phyloP scores from a whole-genome alignment of 345 rosid species.

The Zanthoxylum bungeanum region DNA sequence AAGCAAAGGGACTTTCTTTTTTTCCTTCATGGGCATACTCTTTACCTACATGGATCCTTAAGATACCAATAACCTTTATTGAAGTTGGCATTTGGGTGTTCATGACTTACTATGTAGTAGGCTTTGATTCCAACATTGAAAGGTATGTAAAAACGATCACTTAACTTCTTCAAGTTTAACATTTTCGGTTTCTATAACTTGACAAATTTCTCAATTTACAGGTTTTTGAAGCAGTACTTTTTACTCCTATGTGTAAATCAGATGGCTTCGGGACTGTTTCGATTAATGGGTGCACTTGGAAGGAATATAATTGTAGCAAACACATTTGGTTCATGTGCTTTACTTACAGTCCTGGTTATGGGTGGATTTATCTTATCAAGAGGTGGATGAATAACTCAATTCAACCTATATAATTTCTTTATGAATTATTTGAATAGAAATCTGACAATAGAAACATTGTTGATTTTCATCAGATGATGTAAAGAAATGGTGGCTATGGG shows the following conservation, averaged over 20 bases:
- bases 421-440: not conserved
- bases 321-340: slow-evolving; percentile 50
- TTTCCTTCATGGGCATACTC: slow-evolving; percentile 92
- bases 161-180: not conserved
- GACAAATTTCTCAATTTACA: slow-evolving; percentile 23
- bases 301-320: slow-evolving; percentile 61
- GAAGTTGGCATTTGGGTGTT: slow-evolving; percentile 64
- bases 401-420: not conserved
- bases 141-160: slow-evolving; percentile 30
- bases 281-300: slow-evolving; percentile 52
- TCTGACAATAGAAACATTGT: slow-evolving; percentile 11
- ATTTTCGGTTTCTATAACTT: slow-evolving; percentile 4
- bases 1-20: slow-evolving; percentile 86
- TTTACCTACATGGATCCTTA: slow-evolving; percentile 76
- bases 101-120: slow-evolving; percentile 51
- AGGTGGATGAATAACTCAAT: slow-evolving; percentile 24
- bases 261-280: slow-evolving; percentile 61
- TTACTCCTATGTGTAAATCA: slow-evolving; percentile 41
- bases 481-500: slow-evolving; percentile 71
- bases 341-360: slow-evolving; percentile 41
- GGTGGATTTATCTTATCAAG: slow-evolving; percentile 63
- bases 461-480: slow-evolving; percentile 36
- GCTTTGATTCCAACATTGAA: slow-evolving; percentile 45
- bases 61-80: slow-evolving; percentile 60
- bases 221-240: slow-evolving; percentile 55